Conservation (phyloP, 2,329 filamentous ascomycete genomes). For the Fusarium guadeloupense region DNA sequence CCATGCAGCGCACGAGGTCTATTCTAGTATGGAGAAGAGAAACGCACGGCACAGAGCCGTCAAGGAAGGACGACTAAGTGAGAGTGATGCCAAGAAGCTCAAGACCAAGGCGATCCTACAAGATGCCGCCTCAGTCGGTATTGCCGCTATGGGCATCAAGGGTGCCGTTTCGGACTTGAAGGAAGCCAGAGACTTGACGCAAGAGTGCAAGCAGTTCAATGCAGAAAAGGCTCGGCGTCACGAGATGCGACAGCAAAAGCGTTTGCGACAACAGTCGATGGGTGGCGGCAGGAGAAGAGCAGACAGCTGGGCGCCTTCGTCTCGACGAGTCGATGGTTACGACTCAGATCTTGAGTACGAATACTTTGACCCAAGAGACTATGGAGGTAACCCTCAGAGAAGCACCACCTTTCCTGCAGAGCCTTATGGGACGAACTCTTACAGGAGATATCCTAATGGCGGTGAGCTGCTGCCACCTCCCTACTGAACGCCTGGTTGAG, state of each 20-base stretch:
- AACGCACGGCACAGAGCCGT: slow-evolving; percentile 63
- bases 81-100: slow-evolving; percentile 63
- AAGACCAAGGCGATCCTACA: slow-evolving; percentile 66
- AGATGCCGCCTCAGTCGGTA: slow-evolving; percentile 67
- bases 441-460: slow-evolving; percentile 31
- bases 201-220: slow-evolving; percentile 61
- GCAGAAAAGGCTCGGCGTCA: slow-evolving; percentile 61
- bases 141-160: slow-evolving; percentile 67
- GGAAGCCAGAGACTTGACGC: slow-evolving; percentile 60
- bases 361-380: slow-evolving; percentile 55
- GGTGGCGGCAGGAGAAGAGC: slow-evolving; percentile 52
- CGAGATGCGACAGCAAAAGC: slow-evolving; percentile 55
- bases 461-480: slow-evolving; percentile 51
- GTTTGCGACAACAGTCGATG: slow-evolving; percentile 36
- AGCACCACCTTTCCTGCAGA: slow-evolving; percentile 31
- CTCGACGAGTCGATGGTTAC: slow-evolving; percentile 52
- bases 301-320: slow-evolving; percentile 56
- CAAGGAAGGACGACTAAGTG: slow-evolving; percentile 61
- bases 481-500: slow-evolving; percentile 17
- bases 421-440: slow-evolving; percentile 27
- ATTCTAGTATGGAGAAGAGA: slow-evolving; percentile 67
- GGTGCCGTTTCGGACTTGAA: slow-evolving; percentile 65
- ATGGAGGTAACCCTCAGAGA: slow-evolving; percentile 49
- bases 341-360: slow-evolving; percentile 52
- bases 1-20: slow-evolving; percentile 67